Base-by-base conservation (phyloP, 345 rosid species). In the Eucalyptus dawsonii region DNA sequence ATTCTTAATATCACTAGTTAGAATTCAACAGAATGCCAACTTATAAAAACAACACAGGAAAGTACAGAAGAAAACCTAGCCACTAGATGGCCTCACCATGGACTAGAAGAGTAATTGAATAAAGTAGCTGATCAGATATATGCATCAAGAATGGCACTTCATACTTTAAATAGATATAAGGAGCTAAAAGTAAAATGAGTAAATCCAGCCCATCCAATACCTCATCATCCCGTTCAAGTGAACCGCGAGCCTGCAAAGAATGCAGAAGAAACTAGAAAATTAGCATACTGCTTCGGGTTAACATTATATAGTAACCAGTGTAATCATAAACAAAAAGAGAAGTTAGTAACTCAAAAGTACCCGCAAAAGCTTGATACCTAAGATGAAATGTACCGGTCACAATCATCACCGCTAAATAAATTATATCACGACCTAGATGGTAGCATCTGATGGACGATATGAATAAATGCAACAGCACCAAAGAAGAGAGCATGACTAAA, bases 221-320 rank as follows among this genome's bases (percentile, higher is more conserved):
- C 99, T 97, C 99, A 88, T 97, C 99, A 93, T 96, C 99, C 34
- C 97, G 94, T 93, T 96, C 98, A 92, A 95, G 91, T 62, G 98
- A 92, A 89, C 95, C 97, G 87, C 93, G 97, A 50, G 92, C 92
- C 99, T 97, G 96, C 93, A 95, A 90, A 54, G 88, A 34, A 91
- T 87, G 72, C 91, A 54, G 56, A 90, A 81, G 69, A 86, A 80
- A 91, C 65, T 86, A 29, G 85, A 76, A 76, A 76, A 40, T 76
- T 76, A 76, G 47, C 47, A 76, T 21, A 42, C 83, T 76, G 45
- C 47, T 21, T 40, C 2, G 16, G 45, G 45, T 37, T 76, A 76
- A 37, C 45, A 37, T 76, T 37, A 76, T 76, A 11, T 37, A 76
- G 25, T 76, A 69, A 76, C 44, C 45, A 72, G 45, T 72, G 45